Base-by-base conservation (phyloP, 345 rosid genomes). In the Physaria fendleri region DNA sequence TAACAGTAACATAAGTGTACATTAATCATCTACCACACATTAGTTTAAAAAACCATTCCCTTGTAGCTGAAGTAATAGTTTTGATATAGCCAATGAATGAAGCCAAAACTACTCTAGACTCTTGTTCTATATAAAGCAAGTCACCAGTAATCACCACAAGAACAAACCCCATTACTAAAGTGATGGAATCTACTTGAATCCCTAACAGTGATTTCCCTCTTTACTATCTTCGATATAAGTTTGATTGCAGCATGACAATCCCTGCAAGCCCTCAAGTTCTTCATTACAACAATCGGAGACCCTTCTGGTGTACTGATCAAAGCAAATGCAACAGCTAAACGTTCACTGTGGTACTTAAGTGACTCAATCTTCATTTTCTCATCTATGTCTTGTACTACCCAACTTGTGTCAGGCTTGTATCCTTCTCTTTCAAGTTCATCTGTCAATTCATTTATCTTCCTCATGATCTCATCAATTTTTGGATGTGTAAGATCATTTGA, bases 171-270 rank as follows among this genome's bases (percentile, higher is more conserved):
- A 68, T 81, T 80, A 62, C 46, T 82, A 72, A 92, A 88, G 71
- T 80, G 95, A 71, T 88, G 95, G 72, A 86, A 92, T 71, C 97
- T 84, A 71, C 82, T 88, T 20, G 90, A 78, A 79, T 93, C 97
- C 66, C 97, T 80, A 6, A 89, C 81, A 13, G 87, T 83, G 17
- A 89, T 89, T 68, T 84, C 89, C 62, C 97, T 80, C 59, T 73
- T 66, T 14, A 79, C 88, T 38, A 86, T 76, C 77, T 83, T 92
- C 2, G 95, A 84, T 21, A 86, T 86, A 42, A 85, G 71, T 74
- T 92, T 88, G 69, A 92, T 92, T 7, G 94, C 89, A 47, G 80
- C 81, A 68, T 92, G 98, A 66, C 98, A 86, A 47, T 88, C 95
- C 40, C 72, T 71, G 64, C 98, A 88, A 28, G 95, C 82, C 66